These are phyloP conservation scores for Penicillium olsonii DNA, from an alignment of 2,329 filamentous ascomycete species.

Conservation along the genomic window DNA sequence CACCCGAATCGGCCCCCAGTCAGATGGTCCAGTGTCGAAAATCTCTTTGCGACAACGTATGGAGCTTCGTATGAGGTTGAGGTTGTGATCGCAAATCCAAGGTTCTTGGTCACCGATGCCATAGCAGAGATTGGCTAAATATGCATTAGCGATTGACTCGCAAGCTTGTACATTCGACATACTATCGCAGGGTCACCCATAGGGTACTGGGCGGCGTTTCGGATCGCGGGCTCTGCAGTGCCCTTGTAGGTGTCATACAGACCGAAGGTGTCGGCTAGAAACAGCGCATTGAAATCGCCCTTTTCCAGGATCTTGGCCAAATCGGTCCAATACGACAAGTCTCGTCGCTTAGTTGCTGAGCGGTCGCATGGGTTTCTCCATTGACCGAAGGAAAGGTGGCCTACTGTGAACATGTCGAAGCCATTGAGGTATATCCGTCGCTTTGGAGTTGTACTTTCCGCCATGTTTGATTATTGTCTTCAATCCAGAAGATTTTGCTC, in stretches of 20 bases:
- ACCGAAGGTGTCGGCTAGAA: slow-evolving; percentile 50
- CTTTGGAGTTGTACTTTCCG: not conserved
- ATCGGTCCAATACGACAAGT: slow-evolving; percentile 47
- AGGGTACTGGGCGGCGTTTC: slow-evolving; percentile 38
- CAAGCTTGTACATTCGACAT: not conserved
- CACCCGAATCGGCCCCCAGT: slow-evolving; percentile 51
- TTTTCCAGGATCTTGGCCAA: slow-evolving; percentile 48
- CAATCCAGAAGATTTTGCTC: not conserved
- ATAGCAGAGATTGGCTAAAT: slow-evolving; percentile 41
- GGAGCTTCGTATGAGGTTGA: slow-evolving; percentile 55
- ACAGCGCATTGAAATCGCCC: slow-evolving; percentile 49
- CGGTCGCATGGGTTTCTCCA: slow-evolving; percentile 33
- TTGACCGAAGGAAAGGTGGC: slow-evolving; percentile 40
- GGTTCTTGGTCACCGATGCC: slow-evolving; percentile 45
- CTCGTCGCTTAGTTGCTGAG: slow-evolving; percentile 40
- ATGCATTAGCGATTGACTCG: not conserved
- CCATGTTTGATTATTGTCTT: not conserved
- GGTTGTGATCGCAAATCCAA: slow-evolving; percentile 53
- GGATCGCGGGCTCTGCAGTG: slow-evolving; percentile 30
- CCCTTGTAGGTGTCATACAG: slow-evolving; percentile 47
- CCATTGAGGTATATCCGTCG: slow-evolving; percentile 39
- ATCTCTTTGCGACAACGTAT: slow-evolving; percentile 53
- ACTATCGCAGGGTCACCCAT: slow-evolving; percentile 35
- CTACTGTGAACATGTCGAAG: slow-evolving; percentile 42
- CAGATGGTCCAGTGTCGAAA: slow-evolving; percentile 54